Percentiles rank a stretch among this genome's conserved stretches.
Evolutionary conservation across 805 yeast genomes (phyloP).

Genomic region (Candida pini): DNA sequence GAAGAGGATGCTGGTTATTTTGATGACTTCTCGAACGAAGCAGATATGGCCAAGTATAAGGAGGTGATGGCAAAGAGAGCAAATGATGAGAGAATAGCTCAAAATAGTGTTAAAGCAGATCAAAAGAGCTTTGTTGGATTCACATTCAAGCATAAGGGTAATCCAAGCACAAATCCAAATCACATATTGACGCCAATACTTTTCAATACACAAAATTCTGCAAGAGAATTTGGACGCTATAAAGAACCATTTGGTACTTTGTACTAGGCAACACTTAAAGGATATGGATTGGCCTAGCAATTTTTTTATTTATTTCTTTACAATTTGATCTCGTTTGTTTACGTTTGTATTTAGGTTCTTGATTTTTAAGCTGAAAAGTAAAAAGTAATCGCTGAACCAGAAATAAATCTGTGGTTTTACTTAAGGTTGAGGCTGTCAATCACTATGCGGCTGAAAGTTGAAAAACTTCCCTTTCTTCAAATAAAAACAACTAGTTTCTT

Average conservation of each 20-base stretch:
- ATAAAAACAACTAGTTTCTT: no score
- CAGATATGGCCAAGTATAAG: conserved; percentile 95
- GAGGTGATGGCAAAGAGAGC: conserved; percentile 93
- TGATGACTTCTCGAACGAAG: conserved; percentile 94
- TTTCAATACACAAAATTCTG: conserved; percentile 18
- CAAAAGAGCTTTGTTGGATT: conserved; percentile 86
- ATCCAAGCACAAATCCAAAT: conserved; percentile 43
- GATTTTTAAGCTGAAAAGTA: no score
- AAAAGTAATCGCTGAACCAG: no score
- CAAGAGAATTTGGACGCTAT: conserved; percentile 19
- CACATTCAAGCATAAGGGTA: conserved; percentile 82
- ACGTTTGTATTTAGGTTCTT: background rate
- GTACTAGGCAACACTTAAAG: conserved; percentile 14
- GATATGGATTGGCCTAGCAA: no score
- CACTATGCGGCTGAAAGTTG: no score
- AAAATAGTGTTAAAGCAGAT: conserved; percentile 50
- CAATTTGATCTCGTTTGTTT: background rate
- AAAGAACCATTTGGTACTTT: conserved; percentile 33
- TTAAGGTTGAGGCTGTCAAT: no score
- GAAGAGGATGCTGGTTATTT: conserved; percentile 99
- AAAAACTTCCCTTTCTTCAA: no score
- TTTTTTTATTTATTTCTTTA: background rate
- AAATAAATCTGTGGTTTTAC: no score
- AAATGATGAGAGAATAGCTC: conserved; percentile 76
- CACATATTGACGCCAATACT: conserved; percentile 30